These are phyloP conservation scores for Pseudogymnoascus sp. DNA, from an alignment of 2,329 filamentous ascomycete species.

Conservation along the genomic window DNA sequence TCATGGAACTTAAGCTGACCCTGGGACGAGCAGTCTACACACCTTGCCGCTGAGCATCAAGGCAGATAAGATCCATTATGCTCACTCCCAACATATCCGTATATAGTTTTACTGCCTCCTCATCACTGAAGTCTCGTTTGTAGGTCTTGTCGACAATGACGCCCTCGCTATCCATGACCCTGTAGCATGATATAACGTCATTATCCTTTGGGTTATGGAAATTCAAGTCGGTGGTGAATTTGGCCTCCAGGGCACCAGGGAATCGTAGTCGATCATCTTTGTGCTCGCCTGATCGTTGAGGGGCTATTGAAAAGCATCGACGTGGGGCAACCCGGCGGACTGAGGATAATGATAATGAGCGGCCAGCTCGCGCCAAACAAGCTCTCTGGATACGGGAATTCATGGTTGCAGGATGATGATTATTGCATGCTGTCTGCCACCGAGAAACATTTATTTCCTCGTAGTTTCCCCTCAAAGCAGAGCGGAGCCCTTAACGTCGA, in stretches of 20 bases:
- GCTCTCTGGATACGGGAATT: neutral
- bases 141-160: constrained; percentile 67
- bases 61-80: constrained; percentile 97
- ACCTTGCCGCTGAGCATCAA: constrained; percentile 82
- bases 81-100: constrained; percentile 57
- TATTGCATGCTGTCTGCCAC: constrained; percentile 7
- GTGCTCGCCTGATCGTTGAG: neutral
- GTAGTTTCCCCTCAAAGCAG: constrained; percentile 9
- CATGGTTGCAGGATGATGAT: constrained; percentile 7
- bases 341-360: constrained; percentile 7
- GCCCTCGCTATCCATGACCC: constrained; percentile 84
- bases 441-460: constrained; percentile 6
- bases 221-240: constrained; percentile 71
- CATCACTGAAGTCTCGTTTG: constrained; percentile 55
- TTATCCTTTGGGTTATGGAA: constrained; percentile 69
- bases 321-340: constrained; percentile 3
- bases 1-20: neutral
- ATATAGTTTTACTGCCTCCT: constrained; percentile 50
- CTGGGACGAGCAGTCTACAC: constrained; percentile 58
- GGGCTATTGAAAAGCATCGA: constrained; percentile 2
- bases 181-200: constrained; percentile 79
- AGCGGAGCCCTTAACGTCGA: constrained; percentile 6
- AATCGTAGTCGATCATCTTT: constrained; percentile 43
- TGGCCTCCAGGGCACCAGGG: constrained; percentile 89
- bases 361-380: constrained; percentile 7